These are phyloP conservation scores for Glaciozyma martinii DNA, from an alignment of 768 basidiomycete genomes.

Conservation along the genomic window DNA sequence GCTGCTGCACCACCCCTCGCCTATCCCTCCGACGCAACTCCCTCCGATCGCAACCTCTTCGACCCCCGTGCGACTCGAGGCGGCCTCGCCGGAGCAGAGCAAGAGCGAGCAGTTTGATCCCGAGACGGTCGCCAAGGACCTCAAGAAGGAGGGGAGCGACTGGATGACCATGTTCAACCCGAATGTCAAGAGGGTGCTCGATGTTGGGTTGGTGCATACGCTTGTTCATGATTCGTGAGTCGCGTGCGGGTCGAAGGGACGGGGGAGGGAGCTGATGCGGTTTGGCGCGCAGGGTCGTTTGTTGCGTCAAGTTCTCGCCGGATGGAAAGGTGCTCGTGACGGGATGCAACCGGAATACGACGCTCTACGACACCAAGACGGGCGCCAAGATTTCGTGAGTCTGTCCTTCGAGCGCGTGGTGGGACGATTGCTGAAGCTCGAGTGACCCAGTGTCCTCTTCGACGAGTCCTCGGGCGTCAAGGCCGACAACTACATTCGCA, in stretches of 20 bases:
- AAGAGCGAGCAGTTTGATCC: conserved; percentile 36
- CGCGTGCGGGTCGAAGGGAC: neutral
- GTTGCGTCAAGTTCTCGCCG: conserved; percentile 88
- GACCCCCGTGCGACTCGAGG: neutral
- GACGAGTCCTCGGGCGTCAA: conserved; percentile 63
- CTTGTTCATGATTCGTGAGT: conserved; percentile 78
- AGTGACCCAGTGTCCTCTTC: conserved; percentile 52
- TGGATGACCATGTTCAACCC: conserved; percentile 87
- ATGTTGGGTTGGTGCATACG: conserved; percentile 72
- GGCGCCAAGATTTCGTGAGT: conserved; percentile 73
- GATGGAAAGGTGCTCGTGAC: conserved; percentile 90
- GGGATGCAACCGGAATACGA: conserved; percentile 89
- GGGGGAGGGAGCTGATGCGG: neutral
- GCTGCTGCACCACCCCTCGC: conserved; percentile 3
- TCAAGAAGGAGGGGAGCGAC: conserved; percentile 63
- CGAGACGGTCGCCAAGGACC: conserved; percentile 40
- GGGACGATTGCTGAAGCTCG: neutral
- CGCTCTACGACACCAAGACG: conserved; percentile 86
- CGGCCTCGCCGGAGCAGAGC: neutral
- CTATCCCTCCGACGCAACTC: conserved; percentile 2
- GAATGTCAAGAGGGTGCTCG: conserved; percentile 64
- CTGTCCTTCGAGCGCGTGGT: neutral
- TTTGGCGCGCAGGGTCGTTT: conserved; percentile 52
- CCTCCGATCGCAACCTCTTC: conserved; percentile 11
- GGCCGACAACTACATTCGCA: conserved; percentile 81